Conservation (phyloP, 116 monocot genomes). For the Thalassia testudinum region DNA sequence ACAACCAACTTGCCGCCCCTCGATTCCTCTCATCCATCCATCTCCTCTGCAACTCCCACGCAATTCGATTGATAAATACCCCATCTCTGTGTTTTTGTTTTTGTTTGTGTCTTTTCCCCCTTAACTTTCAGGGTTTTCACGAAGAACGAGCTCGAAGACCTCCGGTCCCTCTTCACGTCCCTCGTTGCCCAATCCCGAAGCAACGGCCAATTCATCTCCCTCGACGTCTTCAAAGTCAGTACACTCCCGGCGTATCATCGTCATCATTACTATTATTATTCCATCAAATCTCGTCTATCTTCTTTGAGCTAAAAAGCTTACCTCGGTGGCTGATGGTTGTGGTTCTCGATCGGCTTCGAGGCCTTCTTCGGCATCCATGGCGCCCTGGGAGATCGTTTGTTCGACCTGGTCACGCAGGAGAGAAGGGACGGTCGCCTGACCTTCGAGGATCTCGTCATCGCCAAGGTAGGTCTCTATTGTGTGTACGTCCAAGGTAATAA, state of each 20-base stretch:
- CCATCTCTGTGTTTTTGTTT: neutral
- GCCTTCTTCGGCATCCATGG: conserved; percentile 52
- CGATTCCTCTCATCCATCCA: neutral
- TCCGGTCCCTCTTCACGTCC: conserved; percentile 50
- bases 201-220: conserved; percentile 42
- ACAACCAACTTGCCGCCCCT: neutral
- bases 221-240: conserved; percentile 50
- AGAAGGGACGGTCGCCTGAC: conserved; percentile 45
- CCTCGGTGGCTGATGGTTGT: neutral
- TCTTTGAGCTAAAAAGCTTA: neutral
- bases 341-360: conserved; percentile 8
- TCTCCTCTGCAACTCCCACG: neutral
- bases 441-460: conserved; percentile 70
- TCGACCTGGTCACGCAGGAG: conserved; percentile 42
- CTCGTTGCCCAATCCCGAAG: conserved; percentile 62
- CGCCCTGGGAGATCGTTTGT: conserved; percentile 35
- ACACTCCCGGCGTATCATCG: neutral
- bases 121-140: conserved; percentile 51
- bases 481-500: too few relatives aligned
- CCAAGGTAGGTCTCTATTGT: conserved; percentile 34
- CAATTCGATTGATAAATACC: neutral
- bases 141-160: conserved; percentile 56
- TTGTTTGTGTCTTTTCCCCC: neutral
- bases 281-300: neutral
- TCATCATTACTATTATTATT: neutral